phyloP scores from a whole-genome alignment of 306 rosid species.

The Trifolium repens region DNA sequence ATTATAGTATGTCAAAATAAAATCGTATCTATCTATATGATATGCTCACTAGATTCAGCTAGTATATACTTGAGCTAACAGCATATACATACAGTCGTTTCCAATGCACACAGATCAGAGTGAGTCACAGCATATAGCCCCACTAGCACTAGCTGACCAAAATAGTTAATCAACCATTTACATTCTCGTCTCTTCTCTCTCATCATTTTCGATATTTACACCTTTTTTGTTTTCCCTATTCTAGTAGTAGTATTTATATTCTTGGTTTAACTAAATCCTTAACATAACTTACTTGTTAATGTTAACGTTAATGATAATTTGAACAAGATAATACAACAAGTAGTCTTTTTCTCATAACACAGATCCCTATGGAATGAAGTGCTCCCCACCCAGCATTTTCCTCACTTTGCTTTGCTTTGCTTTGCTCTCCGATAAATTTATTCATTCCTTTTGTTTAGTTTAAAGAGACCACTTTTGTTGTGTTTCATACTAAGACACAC shows the following conservation, averaged over 20 bases:
- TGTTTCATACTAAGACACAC: conserved; percentile 19
- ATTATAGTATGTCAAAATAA: no score
- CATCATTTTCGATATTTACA: conserved; percentile 28
- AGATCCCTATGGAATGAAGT: conserved; percentile 97
- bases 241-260: neutral
- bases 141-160: conserved; percentile 29
- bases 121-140: neutral
- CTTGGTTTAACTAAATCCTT: conserved; percentile 46
- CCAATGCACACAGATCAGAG: conserved; percentile 14
- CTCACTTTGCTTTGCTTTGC: conserved; percentile 40
- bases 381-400: conserved; percentile 60
- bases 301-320: neutral
- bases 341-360: conserved; percentile 55
- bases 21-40: neutral
- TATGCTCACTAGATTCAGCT: conserved; percentile 44
- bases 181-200: conserved; percentile 17
- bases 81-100: neutral
- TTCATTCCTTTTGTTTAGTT: conserved; percentile 87
- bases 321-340: neutral
- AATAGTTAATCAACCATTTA: conserved; percentile 33
- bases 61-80: neutral
- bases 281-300: neutral
- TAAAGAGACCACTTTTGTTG: conserved; percentile 66
- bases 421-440: neutral
- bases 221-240: neutral